phyloP scores from a whole-genome alignment of 176 grass and related monocot genomes.

The Rhynchospora breviuscula region DNA sequence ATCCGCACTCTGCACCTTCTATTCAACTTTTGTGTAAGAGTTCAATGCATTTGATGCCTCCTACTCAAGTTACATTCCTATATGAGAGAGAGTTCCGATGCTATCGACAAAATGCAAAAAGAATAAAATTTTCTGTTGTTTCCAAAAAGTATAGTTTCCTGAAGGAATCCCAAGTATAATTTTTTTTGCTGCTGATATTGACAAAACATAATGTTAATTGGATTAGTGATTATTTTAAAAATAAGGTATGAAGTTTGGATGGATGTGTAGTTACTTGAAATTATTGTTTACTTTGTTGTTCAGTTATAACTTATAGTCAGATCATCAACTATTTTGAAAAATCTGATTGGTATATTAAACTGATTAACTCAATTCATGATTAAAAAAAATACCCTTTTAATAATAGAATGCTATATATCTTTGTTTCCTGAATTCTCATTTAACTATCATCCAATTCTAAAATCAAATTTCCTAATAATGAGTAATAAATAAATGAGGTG shows the following conservation, averaged over 20 bases:
- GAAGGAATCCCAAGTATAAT: not conserved
- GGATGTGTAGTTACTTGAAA: no score
- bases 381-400: no score
- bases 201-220: no score
- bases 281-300: no score
- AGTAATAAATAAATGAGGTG: not conserved
- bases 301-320: no score
- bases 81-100: not conserved
- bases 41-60: not conserved
- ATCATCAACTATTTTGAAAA: no score
- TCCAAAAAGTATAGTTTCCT: not conserved
- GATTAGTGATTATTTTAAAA: no score
- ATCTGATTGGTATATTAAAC: no score
- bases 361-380: no score
- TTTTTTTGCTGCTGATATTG: no score
- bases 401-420: no score
- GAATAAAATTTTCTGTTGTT: not conserved
- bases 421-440: not conserved
- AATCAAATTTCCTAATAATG: not conserved
- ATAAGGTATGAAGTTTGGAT: no score
- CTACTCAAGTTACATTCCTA: not conserved
- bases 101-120: not conserved
- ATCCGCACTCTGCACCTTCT: not conserved
- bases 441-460: not conserved
- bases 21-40: not conserved